These are phyloP conservation scores for Coniella lustricola DNA, from an alignment of 2,329 filamentous ascomycete species.

Conservation along the genomic window DNA sequence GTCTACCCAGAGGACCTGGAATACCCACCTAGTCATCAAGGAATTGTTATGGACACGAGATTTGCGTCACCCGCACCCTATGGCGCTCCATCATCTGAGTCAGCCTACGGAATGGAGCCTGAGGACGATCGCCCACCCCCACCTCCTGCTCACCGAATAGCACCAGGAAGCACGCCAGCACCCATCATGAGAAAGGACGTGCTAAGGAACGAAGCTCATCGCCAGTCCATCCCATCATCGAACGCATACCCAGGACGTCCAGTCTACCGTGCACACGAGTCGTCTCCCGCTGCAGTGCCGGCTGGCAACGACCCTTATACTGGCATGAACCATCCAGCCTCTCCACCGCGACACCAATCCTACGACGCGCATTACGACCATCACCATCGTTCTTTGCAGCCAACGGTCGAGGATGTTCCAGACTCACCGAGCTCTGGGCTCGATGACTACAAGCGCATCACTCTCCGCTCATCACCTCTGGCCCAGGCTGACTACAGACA, in stretches of 20 bases:
- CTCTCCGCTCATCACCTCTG: conserved; percentile 21
- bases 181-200: conserved; percentile 52
- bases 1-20: conserved; percentile 31
- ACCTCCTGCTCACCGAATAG: conserved; percentile 47
- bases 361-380: conserved; percentile 42
- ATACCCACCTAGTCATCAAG: conserved; percentile 29
- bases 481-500: conserved; percentile 31
- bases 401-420: conserved; percentile 57
- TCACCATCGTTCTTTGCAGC: conserved; percentile 49
- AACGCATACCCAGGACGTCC: conserved; percentile 46
- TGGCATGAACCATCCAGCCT: conserved; percentile 28
- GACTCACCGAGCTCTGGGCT: conserved; percentile 36
- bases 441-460: conserved; percentile 22
- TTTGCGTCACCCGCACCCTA: conserved; percentile 23
- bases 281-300: conserved; percentile 32
- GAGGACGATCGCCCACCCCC: conserved; percentile 46
- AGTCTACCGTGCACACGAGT: conserved; percentile 44
- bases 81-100: conserved; percentile 25
- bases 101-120: conserved; percentile 19
- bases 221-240: conserved; percentile 39
- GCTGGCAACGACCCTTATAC: conserved; percentile 22
- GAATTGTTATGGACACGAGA: conserved; percentile 28
- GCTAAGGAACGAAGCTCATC: conserved; percentile 49
- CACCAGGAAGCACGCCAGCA: conserved; percentile 25
- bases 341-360: conserved; percentile 40